Evolutionary conservation across 2,329 filamentous ascomycete species (phyloP), one percentile per base, ranked within the genome.

Genomic region (Alternaria sp.): DNA sequence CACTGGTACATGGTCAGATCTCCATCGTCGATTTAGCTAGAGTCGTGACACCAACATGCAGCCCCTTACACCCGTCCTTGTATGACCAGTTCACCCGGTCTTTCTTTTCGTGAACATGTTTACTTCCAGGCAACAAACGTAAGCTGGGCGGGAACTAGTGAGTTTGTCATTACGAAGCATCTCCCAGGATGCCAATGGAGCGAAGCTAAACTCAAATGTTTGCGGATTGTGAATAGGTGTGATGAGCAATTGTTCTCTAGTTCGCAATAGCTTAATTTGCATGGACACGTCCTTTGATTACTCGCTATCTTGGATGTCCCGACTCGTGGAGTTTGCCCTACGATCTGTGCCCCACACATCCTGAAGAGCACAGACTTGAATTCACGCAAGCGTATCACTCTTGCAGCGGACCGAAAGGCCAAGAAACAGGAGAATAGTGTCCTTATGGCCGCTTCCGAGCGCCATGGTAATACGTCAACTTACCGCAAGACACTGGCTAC

Each of bases 11-110:
- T 42, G 31, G 42, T 45, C 49, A 60, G 26, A 37, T 50, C 49
- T 33, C 23, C 42, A 57, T 44, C 42, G 45, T 48, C 49, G 42
- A 45, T 54, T 26, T 21, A 26, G 42, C 45, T 31, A 14, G 41
- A 17, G 33, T 42, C 28, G 54, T 44, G 14, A 45, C 49, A 50
- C 58, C 50, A 57, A 41, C 41, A 48, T 48, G 21, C 40, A 44
- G 11, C 23, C 44, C 8, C 40, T 34, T 36, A 52, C 50, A 63
- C 42, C 46, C 37, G 45, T 51, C 29, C 45, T 45, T 62, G 60
- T 54, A 52, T 51, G n/a, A 61, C 61, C 37, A 33, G 51, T 54
- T 63, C 61, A 41, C 39, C 49, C 57, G 28, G 17, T 51, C 45
- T 49, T 31, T 37, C 23, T 42, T 37, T 21, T 34, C 11, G 33